Evolutionary conservation across 2,329 filamentous ascomycete genomes (phyloP).

Genomic region (Nemania abortiva): DNA sequence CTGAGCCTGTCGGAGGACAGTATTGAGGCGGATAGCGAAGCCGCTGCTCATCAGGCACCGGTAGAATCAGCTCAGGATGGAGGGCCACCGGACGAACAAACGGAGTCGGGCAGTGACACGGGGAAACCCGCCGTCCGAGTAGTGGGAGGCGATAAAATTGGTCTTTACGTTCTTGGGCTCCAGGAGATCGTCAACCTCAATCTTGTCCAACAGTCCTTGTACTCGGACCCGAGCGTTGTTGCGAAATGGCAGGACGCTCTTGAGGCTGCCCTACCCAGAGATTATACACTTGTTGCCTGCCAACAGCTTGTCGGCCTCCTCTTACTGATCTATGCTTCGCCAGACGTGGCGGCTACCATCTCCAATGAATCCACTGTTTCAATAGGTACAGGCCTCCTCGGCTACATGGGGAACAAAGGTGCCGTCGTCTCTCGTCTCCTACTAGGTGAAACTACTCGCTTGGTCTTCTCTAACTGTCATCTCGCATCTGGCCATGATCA

Average conservation of each 20-base stretch:
- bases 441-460: conserved; percentile 86
- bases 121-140: conserved; percentile 60
- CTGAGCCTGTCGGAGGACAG: conserved; percentile 60
- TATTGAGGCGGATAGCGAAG: conserved; percentile 47
- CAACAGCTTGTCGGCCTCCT: conserved; percentile 90
- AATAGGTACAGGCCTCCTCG: conserved; percentile 89
- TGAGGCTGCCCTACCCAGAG: conserved; percentile 77
- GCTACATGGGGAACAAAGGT: conserved; percentile 97
- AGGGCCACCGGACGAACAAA: neutral
- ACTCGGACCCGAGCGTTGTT: conserved; percentile 76
- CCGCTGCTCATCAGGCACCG: neutral
- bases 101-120: conserved; percentile 54
- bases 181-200: conserved; percentile 93
- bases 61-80: neutral
- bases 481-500: conserved; percentile 88
- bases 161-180: conserved; percentile 88
- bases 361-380: conserved; percentile 84
- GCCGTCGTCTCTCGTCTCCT: conserved; percentile 85
- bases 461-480: conserved; percentile 93
- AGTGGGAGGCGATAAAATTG: conserved; percentile 76
- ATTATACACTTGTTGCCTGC: conserved; percentile 80
- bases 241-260: conserved; percentile 86
- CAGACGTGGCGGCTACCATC: conserved; percentile 78
- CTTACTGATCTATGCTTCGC: conserved; percentile 86
- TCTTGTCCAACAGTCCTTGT: conserved; percentile 81